Conservation (phyloP, 208 protist genomes). For the Angomonas deanei region DNA sequence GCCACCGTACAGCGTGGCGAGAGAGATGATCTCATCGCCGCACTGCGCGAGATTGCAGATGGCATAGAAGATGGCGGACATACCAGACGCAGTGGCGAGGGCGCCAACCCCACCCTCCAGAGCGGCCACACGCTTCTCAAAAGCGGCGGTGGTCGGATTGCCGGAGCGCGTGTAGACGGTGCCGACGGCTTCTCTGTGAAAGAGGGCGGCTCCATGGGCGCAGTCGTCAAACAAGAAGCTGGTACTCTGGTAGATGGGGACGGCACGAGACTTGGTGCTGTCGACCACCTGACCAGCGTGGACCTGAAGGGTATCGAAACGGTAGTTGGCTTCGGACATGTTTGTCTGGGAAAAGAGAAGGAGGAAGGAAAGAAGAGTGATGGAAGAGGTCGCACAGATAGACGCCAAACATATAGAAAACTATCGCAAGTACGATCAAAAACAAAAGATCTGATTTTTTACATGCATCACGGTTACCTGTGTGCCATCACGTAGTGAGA, state of each 20-base stretch:
- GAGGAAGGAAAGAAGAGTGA: conserved; percentile 1
- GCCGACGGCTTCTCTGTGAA: neutral
- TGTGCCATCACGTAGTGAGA: too few species aligned
- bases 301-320: conserved; percentile 8
- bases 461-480: neutral
- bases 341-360: neutral
- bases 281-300: conserved; percentile 3
- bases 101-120: neutral
- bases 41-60: neutral
- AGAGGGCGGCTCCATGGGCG: neutral
- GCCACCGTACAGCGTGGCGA: conserved; percentile 9
- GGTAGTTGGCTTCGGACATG: conserved; percentile 7
- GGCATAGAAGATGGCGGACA: neutral
- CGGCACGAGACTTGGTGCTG: conserved; percentile 4
- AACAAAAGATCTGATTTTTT: neutral
- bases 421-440: neutral
- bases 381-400: neutral
- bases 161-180: neutral
- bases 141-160: neutral
- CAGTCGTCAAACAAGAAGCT: neutral
- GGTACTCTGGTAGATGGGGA: conserved; percentile 4
- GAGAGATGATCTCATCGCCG: conserved; percentile 7
- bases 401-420: neutral
- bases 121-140: neutral
- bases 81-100: neutral